Percentiles rank a stretch among this genome's conserved stretches.
Conservation (phyloP, 2,329 filamentous ascomycete genomes). For the Fusarium torreyae region DNA sequence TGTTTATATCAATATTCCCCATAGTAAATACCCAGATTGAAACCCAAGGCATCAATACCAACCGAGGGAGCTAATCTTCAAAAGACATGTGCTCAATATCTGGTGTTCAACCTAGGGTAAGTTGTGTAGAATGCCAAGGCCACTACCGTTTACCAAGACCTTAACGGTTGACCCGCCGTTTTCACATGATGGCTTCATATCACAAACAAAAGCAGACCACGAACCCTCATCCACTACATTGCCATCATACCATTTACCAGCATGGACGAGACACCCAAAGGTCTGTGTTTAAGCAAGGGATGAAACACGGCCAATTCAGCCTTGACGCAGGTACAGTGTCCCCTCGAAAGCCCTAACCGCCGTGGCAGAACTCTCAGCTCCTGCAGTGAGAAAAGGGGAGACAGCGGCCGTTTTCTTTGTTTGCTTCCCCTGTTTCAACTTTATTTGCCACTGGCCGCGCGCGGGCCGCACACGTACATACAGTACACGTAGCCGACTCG, state of each 20-base stretch:
- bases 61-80: not conserved
- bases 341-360: conserved; percentile 23
- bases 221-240: conserved; percentile 9
- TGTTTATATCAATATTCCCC: no score
- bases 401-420: conserved; percentile 13
- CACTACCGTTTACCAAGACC: conserved; percentile 14
- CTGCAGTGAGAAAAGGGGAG: conserved; percentile 1
- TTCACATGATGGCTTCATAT: conserved; percentile 4
- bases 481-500: conserved; percentile 16
- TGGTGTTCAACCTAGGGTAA: conserved; percentile 3
- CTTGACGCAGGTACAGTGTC: conserved; percentile 30
- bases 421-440: conserved; percentile 30
- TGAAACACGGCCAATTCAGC: conserved; percentile 23
- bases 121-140: not conserved
- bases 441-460: not conserved
- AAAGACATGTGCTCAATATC: not conserved
- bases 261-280: conserved; percentile 1
- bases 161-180: conserved; percentile 23
- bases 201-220: not conserved
- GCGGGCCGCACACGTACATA: not conserved
- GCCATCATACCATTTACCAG: conserved; percentile 11
- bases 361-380: conserved; percentile 13
- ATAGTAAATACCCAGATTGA: no score
- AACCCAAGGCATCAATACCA: rapidly evolving
- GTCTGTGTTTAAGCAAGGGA: conserved; percentile 16